These are phyloP conservation scores for Stephanocyclus meneghinianus DNA, from an alignment of 352 stramenopile species.

Conservation along the genomic window DNA sequence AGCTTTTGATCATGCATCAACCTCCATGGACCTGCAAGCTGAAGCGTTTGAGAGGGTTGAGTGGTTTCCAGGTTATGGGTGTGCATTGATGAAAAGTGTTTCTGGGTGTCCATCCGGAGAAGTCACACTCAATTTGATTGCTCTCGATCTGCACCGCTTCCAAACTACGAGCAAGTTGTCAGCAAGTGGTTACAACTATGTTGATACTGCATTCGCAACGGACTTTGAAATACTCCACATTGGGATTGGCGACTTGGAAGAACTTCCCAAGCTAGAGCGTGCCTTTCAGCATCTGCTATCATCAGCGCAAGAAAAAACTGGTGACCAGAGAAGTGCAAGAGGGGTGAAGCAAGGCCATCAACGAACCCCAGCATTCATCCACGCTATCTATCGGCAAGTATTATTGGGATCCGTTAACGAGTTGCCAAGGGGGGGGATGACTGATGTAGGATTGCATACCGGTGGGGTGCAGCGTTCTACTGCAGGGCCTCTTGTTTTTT, in stretches of 20 bases:
- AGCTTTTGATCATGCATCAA: conserved; percentile 20
- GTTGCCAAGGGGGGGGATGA: conserved; percentile 36
- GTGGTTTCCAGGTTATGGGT: conserved; percentile 53
- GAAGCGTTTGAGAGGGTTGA: conserved; percentile 22
- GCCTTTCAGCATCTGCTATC: conserved; percentile 25
- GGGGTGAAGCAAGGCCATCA: conserved; percentile 47
- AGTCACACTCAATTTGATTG: conserved; percentile 46
- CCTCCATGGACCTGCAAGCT: conserved; percentile 4
- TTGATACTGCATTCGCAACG: conserved; percentile 23
- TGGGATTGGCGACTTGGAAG: conserved; percentile 21
- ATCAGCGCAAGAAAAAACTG: conserved; percentile 18
- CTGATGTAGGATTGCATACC: conserved; percentile 56
- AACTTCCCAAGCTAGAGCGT: conserved; percentile 17
- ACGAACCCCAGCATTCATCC: conserved; percentile 45
- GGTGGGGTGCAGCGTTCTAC: conserved; percentile 25
- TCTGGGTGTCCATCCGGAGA: conserved; percentile 28
- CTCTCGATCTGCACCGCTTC: conserved; percentile 48
- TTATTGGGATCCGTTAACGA: conserved; percentile 14
- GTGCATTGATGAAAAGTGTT: conserved; percentile 36
- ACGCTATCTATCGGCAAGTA: conserved; percentile 43
- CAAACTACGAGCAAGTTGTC: conserved; percentile 28
- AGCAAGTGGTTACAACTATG: conserved; percentile 26
- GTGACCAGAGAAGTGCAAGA: conserved; percentile 26
- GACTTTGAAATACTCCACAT: conserved; percentile 45
- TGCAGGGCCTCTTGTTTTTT: conserved; percentile 19